A percentile compares a stretch with the other conserved stretches of the same genome.
Evolutionary conservation across 768 basidiomycete species (phyloP).

Genomic region (Naganishia vishniacii): DNA sequence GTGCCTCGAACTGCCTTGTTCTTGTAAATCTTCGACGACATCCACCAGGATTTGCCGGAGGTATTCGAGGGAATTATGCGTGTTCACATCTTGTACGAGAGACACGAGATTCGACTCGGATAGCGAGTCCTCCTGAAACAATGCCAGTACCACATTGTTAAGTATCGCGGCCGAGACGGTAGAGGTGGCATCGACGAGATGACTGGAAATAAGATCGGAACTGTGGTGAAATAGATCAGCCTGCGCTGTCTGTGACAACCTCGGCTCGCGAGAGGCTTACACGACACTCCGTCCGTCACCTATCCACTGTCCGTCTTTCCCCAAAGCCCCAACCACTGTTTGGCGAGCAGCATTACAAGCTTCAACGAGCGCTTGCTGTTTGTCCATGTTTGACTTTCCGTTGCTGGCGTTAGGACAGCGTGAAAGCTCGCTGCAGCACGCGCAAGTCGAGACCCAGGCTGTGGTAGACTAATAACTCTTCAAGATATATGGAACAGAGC

Average conservation of each 20-base stretch:
- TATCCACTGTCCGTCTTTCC: slow-evolving; percentile 6
- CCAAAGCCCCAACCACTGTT: not conserved
- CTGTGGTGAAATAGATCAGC: not conserved
- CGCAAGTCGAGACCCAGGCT: no score
- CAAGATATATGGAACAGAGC: no score
- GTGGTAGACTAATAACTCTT: no score
- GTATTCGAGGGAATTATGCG: not conserved
- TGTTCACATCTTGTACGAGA: slow-evolving; percentile 11
- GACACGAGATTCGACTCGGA: not conserved
- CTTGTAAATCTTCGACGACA: slow-evolving; percentile 27
- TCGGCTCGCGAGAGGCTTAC: not conserved
- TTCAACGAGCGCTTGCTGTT: slow-evolving; percentile 8
- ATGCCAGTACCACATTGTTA: slow-evolving; percentile 8
- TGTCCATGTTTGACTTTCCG: slow-evolving; percentile 3
- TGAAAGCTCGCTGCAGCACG: no score
- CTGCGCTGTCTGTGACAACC: not conserved
- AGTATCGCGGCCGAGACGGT: slow-evolving; percentile 7
- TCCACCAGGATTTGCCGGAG: slow-evolving; percentile 26
- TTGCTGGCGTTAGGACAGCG: not conserved
- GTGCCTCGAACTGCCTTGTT: slow-evolving; percentile 22
- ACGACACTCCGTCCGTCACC: not conserved
- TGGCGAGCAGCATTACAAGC: not conserved
- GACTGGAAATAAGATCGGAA: slow-evolving; percentile 11
- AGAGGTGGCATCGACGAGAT: slow-evolving; percentile 5
- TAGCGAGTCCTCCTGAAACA: slow-evolving; percentile 2